Base-by-base conservation (phyloP, 2,329 filamentous ascomycete species). In the Fusarium graminum region DNA sequence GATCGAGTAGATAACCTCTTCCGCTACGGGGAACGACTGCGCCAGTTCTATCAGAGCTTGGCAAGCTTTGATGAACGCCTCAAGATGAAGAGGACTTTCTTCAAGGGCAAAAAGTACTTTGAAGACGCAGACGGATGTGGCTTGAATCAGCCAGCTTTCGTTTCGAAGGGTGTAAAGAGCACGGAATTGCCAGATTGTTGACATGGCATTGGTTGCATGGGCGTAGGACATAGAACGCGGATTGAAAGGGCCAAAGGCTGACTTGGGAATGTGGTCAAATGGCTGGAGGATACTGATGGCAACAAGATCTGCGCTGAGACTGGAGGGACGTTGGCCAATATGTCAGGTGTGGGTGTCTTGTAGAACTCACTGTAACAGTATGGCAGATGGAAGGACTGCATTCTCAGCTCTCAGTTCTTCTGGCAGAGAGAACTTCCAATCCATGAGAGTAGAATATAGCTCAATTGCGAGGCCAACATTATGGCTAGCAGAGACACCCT, bases 121-220 rank as follows among this genome's bases (percentile, higher is more conserved):
- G 10, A 67, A 67, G 4, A 52, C 63, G n/a, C 63, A 67, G 11
- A 54, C 52, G 7, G 63, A 38, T 19, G 45, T 34, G 12, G 44
- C 63, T 26, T 67, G 63, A 16, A 67, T 52, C 3, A 67, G 19
- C 63, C 63, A 67, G 11, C 53, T 26, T 14, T 67, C 63, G 7
- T 63, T 67, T 0, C 45, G 52, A 6, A 67, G 45, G 0, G 47
- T 59, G 12, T 67, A 54, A 3, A 67, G 51, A 10, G 63, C 41
- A 2, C 63, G 63, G 14, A 67, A 67, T 45, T 67, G 52, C 63
- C 63, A 67, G 7, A 67, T 65, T 3, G 58, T 54, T 30, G 62
- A 67, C 58, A 67, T 67, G 6, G 63, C 63, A 32, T 67, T 63
- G 11, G 52, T 52, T 28, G 63, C 58, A 4, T 67, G 63, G 9